Evolutionary conservation across 2,329 filamentous ascomycete genomes (phyloP), one percentile per base, ranked within the genome.

Genomic region (Stachybotrys chartarum): DNA sequence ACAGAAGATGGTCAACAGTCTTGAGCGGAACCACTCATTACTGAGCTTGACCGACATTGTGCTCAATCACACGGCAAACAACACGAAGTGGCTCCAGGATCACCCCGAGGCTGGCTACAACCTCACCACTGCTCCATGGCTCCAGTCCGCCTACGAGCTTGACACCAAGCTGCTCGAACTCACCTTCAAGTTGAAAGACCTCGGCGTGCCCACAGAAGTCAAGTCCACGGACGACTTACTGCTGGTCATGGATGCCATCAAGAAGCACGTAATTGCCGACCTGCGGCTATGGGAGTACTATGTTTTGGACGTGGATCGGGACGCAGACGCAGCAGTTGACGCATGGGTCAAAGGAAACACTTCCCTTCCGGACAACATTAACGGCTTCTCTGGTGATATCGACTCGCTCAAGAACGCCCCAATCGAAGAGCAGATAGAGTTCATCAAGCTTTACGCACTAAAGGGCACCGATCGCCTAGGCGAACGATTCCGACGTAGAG

Each of bases 81-180:
- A 97, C 73, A 95, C 89, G 72, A 83, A 87, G 64, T 99, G 94
- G 94, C 81, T 99, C 11, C 81, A 95, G 67, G 88, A 95, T 57
- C 93, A 99, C 66, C 94, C 95, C 0, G 94, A 99, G 64, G 88
- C 91, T 49, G 94, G 94, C 16, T 99, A 99, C 79, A 99, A 95
- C 69, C 78, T 96, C 60, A 85, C 86, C 46, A 97, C 93, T 0
- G 92, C 94, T 0, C 94, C 94, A 1, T 87, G 85, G 83, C 71
- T 88, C 14, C 79, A 87, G 65, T 78, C 84, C 10, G 85, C 85
- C 3, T 84, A 81, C 61, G 70, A 83, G 53, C 76, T 86, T 5
- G 83, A 86, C 63, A 80, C 80, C 8, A 76, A 79, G 62, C 72
- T 86, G 53, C 76, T 96, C 16, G 88, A 91, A 57, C 78, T 97